These are phyloP conservation scores for Sechiopsis laciniata DNA, from an alignment of 306 rosid genomes.

Conservation along the genomic window DNA sequence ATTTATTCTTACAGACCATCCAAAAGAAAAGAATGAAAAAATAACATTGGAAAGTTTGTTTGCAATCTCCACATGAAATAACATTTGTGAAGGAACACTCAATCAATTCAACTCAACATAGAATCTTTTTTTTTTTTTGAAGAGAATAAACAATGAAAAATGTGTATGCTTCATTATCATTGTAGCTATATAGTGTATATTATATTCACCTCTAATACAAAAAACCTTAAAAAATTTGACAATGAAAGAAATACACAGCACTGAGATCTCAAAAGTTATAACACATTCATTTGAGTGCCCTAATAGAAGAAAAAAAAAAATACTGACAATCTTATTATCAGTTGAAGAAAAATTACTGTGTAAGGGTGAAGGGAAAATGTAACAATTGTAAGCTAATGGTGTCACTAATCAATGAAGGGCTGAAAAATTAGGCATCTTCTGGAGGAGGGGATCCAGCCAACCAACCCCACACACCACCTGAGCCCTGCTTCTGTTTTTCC, in stretches of 20 bases:
- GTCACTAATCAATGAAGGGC: conserved; percentile 28
- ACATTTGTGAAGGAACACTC: neutral
- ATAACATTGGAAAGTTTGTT: neutral
- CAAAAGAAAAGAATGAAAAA: neutral
- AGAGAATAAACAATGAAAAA: conserved; percentile 15
- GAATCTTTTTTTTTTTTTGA: neutral
- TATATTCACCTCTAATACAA: conserved; percentile 11
- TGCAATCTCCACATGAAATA: neutral
- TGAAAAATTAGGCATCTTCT: conserved; percentile 37
- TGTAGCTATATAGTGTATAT: conserved; percentile 1
- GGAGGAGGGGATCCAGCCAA: conserved; percentile 76
- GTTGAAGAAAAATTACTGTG: conserved; percentile 33
- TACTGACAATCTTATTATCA: conserved; percentile 27
- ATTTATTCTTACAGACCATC: neutral
- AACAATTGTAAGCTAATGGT: conserved; percentile 39
- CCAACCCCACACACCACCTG: conserved; percentile 97
- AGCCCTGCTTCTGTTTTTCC: conserved; percentile 62
- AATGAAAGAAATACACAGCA: conserved; percentile 21
- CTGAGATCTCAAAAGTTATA: conserved; percentile 8
- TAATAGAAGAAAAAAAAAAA: neutral
- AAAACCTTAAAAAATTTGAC: neutral
- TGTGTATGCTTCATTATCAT: conserved; percentile 18
- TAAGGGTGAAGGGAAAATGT: conserved; percentile 26
- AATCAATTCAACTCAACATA: conserved; percentile 1
- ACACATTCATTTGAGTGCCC: conserved; percentile 18